Evolutionary conservation across 371 early-diverging fungal species (phyloP).

Genomic region (Chytridiales sp.): DNA sequence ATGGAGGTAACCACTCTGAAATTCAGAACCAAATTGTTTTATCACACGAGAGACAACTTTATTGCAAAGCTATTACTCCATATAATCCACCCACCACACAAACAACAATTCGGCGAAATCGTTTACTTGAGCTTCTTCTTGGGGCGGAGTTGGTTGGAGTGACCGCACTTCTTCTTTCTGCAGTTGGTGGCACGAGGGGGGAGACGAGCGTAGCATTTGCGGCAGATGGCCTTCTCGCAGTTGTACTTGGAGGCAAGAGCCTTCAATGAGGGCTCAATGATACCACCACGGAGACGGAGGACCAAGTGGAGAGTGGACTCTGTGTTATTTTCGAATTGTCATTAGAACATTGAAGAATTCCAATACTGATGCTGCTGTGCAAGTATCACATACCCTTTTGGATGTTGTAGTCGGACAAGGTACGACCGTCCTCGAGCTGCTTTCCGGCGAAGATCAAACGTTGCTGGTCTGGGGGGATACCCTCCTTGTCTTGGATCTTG

Average conservation of each 20-base stretch:
- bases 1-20: too few relatives aligned
- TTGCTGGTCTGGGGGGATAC: slow-evolving; percentile 87
- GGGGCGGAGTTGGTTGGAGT: slow-evolving; percentile 96
- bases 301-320: slow-evolving; percentile 77
- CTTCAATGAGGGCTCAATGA: slow-evolving; percentile 65
- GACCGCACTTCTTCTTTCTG: slow-evolving; percentile 99
- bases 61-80: too few relatives aligned
- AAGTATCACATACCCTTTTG: too few relatives aligned
- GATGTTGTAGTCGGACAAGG: slow-evolving; percentile 66
- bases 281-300: slow-evolving; percentile 69
- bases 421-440: slow-evolving; percentile 92
- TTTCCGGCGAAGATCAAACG: slow-evolving; percentile 97
- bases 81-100: too few relatives aligned
- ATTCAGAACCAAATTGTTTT: too few relatives aligned
- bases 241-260: slow-evolving; percentile 98
- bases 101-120: too few relatives aligned
- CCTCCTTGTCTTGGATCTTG: slow-evolving; percentile 90
- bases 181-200: slow-evolving; percentile 99
- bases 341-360: too few relatives aligned
- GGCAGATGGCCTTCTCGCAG: slow-evolving; percentile 99
- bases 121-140: slow-evolving; percentile 35
- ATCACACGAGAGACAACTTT: too few relatives aligned
- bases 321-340: slow-evolving; percentile 92
- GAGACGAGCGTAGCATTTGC: slow-evolving; percentile 98
- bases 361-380: slow-evolving; percentile 72